A percentile compares a stretch with the other conserved stretches of the same genome.
Conservation (phyloP, 371 early-diverging fungal species). For the Amoeboaphelidium protococcarum region DNA sequence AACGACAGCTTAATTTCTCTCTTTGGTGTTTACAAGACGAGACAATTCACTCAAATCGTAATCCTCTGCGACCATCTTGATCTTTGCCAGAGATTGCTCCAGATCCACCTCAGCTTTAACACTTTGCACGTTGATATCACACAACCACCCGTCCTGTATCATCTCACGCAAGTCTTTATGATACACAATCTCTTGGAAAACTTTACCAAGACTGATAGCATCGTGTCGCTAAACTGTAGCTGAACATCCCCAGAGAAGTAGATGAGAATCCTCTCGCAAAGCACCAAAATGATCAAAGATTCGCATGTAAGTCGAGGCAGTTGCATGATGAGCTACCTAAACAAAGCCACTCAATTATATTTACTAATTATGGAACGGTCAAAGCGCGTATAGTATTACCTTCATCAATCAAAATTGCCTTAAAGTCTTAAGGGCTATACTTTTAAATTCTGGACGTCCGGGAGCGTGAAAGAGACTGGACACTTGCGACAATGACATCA, state of each 20-base stretch:
- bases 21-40: conserved; percentile 26
- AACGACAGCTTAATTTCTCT: conserved; percentile 37
- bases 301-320: conserved; percentile 36
- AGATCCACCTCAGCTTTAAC: conserved; percentile 31
- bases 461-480: conserved; percentile 33
- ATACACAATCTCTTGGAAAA: conserved; percentile 52
- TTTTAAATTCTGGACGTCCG: conserved; percentile 20
- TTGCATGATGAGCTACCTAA: conserved; percentile 58
- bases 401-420: conserved; percentile 69
- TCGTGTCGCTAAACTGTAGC: conserved; percentile 70
- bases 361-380: not conserved
- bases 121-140: conserved; percentile 29
- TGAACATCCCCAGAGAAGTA: conserved; percentile 70
- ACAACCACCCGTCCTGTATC: conserved; percentile 53
- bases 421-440: conserved; percentile 46
- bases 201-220: conserved; percentile 27
- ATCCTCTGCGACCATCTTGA: conserved; percentile 25
- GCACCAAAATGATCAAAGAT: conserved; percentile 42
- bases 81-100: no score
- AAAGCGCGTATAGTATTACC: conserved; percentile 3
- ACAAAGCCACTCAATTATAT: not conserved
- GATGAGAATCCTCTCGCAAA: conserved; percentile 13
- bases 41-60: conserved; percentile 28
- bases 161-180: conserved; percentile 42
- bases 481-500: conserved; percentile 49